phyloP scores from a whole-genome alignment of 805 yeast species.

The Lipomyces orientalis region DNA sequence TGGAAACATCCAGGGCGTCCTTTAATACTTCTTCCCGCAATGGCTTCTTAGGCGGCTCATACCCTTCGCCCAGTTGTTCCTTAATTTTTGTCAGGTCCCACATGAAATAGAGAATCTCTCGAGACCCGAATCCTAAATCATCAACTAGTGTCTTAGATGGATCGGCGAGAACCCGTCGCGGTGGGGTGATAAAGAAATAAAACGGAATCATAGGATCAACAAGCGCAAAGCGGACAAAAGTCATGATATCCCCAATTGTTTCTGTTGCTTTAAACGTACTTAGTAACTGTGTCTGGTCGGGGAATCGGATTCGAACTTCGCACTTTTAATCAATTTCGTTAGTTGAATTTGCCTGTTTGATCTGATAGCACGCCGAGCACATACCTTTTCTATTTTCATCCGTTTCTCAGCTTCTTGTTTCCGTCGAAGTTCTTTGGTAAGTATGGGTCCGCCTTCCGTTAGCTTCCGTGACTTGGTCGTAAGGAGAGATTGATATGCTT shows the following conservation, averaged over 20 bases:
- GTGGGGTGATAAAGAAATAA: constrained; percentile 56
- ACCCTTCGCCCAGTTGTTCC: constrained; percentile 31
- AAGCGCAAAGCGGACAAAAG: constrained; percentile 44
- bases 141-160: constrained; percentile 45
- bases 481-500: constrained; percentile 36
- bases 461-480: constrained; percentile 36
- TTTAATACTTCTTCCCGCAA: constrained; percentile 29
- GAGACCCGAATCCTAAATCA: constrained; percentile 53
- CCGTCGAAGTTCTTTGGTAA: constrained; percentile 52
- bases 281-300: constrained; percentile 61
- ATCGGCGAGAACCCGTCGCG: constrained; percentile 49
- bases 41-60: constrained; percentile 20
- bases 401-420: constrained; percentile 42
- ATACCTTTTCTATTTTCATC: constrained; percentile 36
- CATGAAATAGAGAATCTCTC: constrained; percentile 53
- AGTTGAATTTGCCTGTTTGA: background rate
- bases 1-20: constrained; percentile 31
- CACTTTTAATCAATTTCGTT: constrained; percentile 40
- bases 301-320: constrained; percentile 59
- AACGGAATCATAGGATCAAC: constrained; percentile 46
- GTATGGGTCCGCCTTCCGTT: constrained; percentile 47
- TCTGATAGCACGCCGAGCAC: background rate
- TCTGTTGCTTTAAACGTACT: constrained; percentile 56
- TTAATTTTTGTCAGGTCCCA: constrained; percentile 40
- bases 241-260: constrained; percentile 48